Conservation (phyloP, 2,329 filamentous ascomycete species). For the Xylariaceae sp. region DNA sequence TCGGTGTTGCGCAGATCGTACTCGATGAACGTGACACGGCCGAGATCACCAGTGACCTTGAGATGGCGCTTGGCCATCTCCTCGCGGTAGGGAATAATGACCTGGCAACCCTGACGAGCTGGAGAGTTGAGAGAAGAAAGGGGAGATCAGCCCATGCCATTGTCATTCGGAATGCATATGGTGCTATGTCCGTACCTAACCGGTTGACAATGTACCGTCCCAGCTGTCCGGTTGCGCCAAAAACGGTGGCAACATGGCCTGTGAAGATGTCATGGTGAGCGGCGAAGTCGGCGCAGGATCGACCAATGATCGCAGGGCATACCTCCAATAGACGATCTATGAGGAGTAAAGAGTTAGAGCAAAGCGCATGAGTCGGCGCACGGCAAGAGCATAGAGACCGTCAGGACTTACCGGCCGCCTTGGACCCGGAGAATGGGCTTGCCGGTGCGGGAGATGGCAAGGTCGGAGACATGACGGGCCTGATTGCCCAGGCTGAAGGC, state of each 20-base stretch:
- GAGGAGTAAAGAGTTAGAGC: constrained; percentile 15
- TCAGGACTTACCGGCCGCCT: constrained; percentile 71
- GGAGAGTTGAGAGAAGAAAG: constrained; percentile 19
- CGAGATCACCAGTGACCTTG: constrained; percentile 92
- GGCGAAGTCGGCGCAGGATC: constrained; percentile 11
- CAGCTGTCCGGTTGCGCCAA: constrained; percentile 92
- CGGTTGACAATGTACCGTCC: constrained; percentile 97
- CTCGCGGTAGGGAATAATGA: constrained; percentile 89
- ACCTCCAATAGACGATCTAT: constrained; percentile 83
- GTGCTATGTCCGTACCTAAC: constrained; percentile 52
- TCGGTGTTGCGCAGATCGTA: constrained; percentile 90
- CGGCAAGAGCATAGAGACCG: neutral
- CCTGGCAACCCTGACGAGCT: constrained; percentile 92
- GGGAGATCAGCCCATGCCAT: constrained; percentile 23
- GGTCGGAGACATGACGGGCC: constrained; percentile 64
- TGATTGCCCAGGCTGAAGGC: constrained; percentile 41
- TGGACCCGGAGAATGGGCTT: constrained; percentile 87
- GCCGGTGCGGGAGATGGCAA: constrained; percentile 90
- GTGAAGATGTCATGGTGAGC: constrained; percentile 24
- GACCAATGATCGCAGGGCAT: constrained; percentile 25
- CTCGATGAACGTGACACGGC: constrained; percentile 85
- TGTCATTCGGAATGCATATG: neutral
- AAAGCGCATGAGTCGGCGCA: constrained; percentile 28
- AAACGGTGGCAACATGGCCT: constrained; percentile 96
- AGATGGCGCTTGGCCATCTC: constrained; percentile 97